Percentiles rank a stretch among this genome's conserved stretches.
Evolutionary conservation across 2,329 filamentous ascomycete species (phyloP).

Genomic region (Cyphellophora europaea): DNA sequence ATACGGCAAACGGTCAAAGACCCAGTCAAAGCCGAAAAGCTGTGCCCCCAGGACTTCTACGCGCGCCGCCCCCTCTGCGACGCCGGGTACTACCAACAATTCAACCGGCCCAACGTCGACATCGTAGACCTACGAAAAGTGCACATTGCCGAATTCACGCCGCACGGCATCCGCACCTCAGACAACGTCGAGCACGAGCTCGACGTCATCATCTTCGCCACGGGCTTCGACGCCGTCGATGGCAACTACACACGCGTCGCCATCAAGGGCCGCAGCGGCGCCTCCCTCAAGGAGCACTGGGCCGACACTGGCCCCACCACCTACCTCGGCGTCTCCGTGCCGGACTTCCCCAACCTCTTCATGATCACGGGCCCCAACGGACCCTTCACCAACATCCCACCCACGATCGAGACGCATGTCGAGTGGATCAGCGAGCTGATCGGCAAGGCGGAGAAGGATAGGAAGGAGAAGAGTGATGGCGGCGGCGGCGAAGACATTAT

Average conservation of each 20-base stretch:
- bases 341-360: slow-evolving; percentile 41
- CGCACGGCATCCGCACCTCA: slow-evolving; percentile 28
- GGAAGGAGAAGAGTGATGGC: not conserved
- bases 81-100: slow-evolving; percentile 32
- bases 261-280: slow-evolving; percentile 21
- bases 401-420: slow-evolving; percentile 46
- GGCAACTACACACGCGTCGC: slow-evolving; percentile 22
- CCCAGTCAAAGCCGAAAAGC: slow-evolving; percentile 26
- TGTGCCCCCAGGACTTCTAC: slow-evolving; percentile 11
- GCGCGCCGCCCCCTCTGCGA: slow-evolving; percentile 13
- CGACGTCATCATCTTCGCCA: slow-evolving; percentile 32
- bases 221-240: slow-evolving; percentile 34
- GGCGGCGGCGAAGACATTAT: slow-evolving; percentile 34
- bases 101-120: slow-evolving; percentile 37
- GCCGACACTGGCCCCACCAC: slow-evolving; percentile 18
- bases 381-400: slow-evolving; percentile 48
- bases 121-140: slow-evolving; percentile 35
- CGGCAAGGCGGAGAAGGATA: slow-evolving; percentile 8
- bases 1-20: slow-evolving; percentile 42
- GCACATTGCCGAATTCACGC: slow-evolving; percentile 31
- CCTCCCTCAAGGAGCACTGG: slow-evolving; percentile 26
- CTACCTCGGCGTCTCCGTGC: slow-evolving; percentile 31
- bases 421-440: slow-evolving; percentile 38
- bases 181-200: slow-evolving; percentile 29
- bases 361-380: slow-evolving; percentile 46